Percentiles rank a stretch among this genome's conserved stretches.
phyloP scores from a whole-genome alignment of 1,284 basidiomycete species.

The Irpex sp. region DNA sequence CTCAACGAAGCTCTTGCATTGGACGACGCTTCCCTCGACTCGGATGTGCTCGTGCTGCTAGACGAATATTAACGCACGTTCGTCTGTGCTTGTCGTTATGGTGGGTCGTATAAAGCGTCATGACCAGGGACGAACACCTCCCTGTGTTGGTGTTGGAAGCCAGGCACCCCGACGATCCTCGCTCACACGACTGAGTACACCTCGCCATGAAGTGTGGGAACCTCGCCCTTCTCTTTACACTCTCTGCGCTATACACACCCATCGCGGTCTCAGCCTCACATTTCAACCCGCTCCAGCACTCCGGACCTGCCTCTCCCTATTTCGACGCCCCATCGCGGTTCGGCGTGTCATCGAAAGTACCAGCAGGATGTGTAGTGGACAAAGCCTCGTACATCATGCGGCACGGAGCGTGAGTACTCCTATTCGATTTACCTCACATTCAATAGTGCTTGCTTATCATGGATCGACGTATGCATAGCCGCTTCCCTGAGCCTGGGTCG shows the following conservation, averaged over 20 bases:
- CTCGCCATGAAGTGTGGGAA: not conserved
- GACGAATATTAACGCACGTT: not conserved
- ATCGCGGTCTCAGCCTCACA: not conserved
- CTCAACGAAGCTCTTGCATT: not conserved
- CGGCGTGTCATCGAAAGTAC: slow-evolving; percentile 26
- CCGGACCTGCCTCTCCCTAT: slow-evolving; percentile 36
- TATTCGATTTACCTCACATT: not conserved
- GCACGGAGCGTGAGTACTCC: slow-evolving; percentile 34
- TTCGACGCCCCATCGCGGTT: slow-evolving; percentile 36
- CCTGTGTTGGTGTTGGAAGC: too few relatives aligned
- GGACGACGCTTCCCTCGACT: not conserved
- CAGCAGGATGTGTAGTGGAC: slow-evolving; percentile 34
- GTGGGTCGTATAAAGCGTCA: too few relatives aligned
- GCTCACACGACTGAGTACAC: not conserved
- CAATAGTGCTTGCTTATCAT: not conserved
- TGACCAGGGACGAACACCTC: not conserved
- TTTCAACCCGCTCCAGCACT: slow-evolving; percentile 37
- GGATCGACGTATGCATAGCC: slow-evolving; percentile 20
- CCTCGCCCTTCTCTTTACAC: not conserved
- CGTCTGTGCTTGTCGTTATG: too few relatives aligned
- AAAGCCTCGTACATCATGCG: slow-evolving; percentile 40
- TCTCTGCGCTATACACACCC: not conserved
- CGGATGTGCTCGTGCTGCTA: too few relatives aligned
- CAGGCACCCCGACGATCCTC: not conserved
- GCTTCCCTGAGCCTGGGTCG: slow-evolving; percentile 36